Conservation (phyloP, 352 stramenopile species). For the Phytopythium kandeliae region DNA sequence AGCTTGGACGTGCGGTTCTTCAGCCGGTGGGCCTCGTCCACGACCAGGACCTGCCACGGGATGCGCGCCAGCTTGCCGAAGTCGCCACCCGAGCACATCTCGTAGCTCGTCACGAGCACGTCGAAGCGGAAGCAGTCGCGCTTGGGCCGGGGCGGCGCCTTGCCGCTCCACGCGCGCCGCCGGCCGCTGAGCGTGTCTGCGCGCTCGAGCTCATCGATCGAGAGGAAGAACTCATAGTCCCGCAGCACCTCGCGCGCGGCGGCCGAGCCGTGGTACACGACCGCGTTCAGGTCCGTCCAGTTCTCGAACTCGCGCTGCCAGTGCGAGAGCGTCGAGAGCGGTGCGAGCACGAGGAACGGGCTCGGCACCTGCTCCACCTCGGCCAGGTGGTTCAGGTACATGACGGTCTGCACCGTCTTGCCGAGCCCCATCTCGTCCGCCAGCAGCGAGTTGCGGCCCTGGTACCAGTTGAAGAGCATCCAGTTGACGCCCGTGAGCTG, state of each 20-base stretch:
- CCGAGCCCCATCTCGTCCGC: slow-evolving; percentile 99
- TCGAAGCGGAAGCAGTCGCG: slow-evolving; percentile 93
- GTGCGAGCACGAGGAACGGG: slow-evolving; percentile 97
- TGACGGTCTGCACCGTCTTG: slow-evolving; percentile 95
- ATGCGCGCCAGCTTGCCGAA: slow-evolving; percentile 91
- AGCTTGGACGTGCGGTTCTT: slow-evolving; percentile 98
- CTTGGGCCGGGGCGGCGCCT: slow-evolving; percentile 20
- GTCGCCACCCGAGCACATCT: slow-evolving; percentile 95
- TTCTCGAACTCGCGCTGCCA: slow-evolving; percentile 95
- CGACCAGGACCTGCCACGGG: slow-evolving; percentile 94
- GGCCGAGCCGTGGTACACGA: slow-evolving; percentile 97
- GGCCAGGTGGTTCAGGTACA: slow-evolving; percentile 95
- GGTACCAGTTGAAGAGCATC: slow-evolving; percentile 99
- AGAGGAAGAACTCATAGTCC: slow-evolving; percentile 94
- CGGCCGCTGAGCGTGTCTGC: slow-evolving; percentile 25
- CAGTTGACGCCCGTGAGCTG: slow-evolving; percentile 99
- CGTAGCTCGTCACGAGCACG: slow-evolving; percentile 99
- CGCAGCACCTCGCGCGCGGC: slow-evolving; percentile 88
- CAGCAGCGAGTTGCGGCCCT: slow-evolving; percentile 97
- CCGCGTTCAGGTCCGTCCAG: slow-evolving; percentile 98
- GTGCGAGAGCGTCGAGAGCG: slow-evolving; percentile 96
- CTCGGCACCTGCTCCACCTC: slow-evolving; percentile 92
- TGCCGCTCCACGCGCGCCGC: not conserved
- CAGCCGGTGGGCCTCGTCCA: slow-evolving; percentile 99
- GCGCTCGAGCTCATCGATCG: slow-evolving; percentile 33